Evolutionary conservation across 257 asterid species (phyloP).

Genomic region (Buddleja alternifolia): DNA sequence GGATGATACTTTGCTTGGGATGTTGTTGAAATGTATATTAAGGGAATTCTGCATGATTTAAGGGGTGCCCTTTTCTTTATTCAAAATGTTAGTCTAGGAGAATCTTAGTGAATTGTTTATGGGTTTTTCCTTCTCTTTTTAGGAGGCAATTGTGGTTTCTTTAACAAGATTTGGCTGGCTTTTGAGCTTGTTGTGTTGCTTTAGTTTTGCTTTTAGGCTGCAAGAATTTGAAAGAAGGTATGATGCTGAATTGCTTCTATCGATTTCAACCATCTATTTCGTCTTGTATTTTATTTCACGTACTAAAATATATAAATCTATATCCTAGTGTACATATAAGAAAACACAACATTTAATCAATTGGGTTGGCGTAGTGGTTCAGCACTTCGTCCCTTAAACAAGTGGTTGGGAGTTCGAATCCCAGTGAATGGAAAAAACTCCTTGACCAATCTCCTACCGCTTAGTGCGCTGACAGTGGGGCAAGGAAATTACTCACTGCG

Average conservation of each 20-base stretch:
- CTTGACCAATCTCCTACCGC: no score
- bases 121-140: constrained; percentile 24
- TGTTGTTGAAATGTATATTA: constrained; percentile 31
- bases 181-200: constrained; percentile 41
- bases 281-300: no score
- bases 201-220: constrained; percentile 43
- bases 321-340: no score
- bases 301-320: no score
- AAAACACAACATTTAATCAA: no score
- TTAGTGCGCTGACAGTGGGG: no score
- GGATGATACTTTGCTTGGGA: constrained; percentile 77
- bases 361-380: no score
- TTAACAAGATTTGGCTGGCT: constrained; percentile 44
- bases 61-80: constrained; percentile 12
- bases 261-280: no score
- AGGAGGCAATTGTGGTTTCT: constrained; percentile 36
- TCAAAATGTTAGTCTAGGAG: constrained; percentile 37
- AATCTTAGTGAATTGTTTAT: constrained; percentile 49
- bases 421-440: no score
- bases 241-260: constrained; percentile 36
- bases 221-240: constrained; percentile 26
- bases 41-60: constrained; percentile 23
- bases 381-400: no score
- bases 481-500: no score
- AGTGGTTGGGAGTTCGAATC: no score